Evolutionary conservation across 768 basidiomycete genomes (phyloP), one percentile per base, ranked within the genome.

Genomic region (Lactarius psammicola): DNA sequence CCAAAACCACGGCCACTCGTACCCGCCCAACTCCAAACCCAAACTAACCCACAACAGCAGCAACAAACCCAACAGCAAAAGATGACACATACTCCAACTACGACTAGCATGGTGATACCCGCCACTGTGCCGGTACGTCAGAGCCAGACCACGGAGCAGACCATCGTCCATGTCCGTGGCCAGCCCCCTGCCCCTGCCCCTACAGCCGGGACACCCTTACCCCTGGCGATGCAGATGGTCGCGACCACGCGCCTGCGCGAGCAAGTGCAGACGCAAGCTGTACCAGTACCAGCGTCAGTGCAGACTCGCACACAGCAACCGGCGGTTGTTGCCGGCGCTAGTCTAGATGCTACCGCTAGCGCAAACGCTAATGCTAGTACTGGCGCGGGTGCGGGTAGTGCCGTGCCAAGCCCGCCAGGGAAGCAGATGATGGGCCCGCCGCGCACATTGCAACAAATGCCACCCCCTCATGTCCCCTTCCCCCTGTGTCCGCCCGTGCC

Each of bases 61-160:
- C 49, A 34, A 8, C 33, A 34, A 9, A 34, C 4, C 33, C 33
- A 38, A 13, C 62, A 23, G 28, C 56, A 44, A 17, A 46, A 26
- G 10, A 62, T 66, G 60, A 62, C 60, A 2, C 65, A 66, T 66
- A 46, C 46, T 46, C 26, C 65, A 2, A 31, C 59, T 3, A 31
- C 44, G 9, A 38, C 64, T 6, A 46, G 13, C 38, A 53, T 49
- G 26, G 2, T 23, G 9, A 26, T 10, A 2, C 28, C 61, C 23
- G 38, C n/a, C 38, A 0, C 38, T 4, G 17, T 13, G n/a, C 56
- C 33, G 30, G 26, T 23, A 17, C 62, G 46, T 30, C 28, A 44
- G 1, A 38, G n/a, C 59, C 42, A 23, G 4, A 46, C 4, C n/a
- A 10, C 42, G 18, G 42, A 44, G 20, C 42, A 44, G 20, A 20